Base-by-base conservation (phyloP, 495 filamentous ascomycete genomes). In the Aspergillus coremiiformis region DNA sequence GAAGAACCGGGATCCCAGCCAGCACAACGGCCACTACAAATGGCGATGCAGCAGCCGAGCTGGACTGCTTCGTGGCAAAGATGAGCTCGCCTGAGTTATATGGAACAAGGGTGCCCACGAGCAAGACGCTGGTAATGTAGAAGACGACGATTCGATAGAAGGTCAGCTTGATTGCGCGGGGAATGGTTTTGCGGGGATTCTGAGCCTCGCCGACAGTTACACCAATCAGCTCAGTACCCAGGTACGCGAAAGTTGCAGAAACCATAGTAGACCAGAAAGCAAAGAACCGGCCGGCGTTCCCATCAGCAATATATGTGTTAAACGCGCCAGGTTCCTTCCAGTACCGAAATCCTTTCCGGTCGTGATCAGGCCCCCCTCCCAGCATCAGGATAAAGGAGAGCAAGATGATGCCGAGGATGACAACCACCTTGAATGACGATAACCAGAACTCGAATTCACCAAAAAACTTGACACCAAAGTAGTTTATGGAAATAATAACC, bases 361-460 rank as follows among this genome's bases (percentile, higher is more conserved):
- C 78, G 56, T 79, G 73, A 39, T 81, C 78, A 5, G 86, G 89
- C 12, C 84, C 87, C 56, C 88, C 90, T 39, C 90, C 90, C 19
- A 84, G 72, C 37, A 83, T 82, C 37, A 84, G 71, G 53, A 88
- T 78, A 62, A 90, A 73, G n/a, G 81, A 82, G 10, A 84, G 65
- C 14, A 87, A 55, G 79, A 73, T 80, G 29, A 87, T 67, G 27
- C 82, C 86, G 46, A 87, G 44, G 42, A 90, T 88, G 44, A 85
- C 81, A 21, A 89, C 57, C 15, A 89, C 81, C 58, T 92, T 91
- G 71, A 89, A 75, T 43, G 78, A 77, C 3, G 80, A 85, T 42
- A 91, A 81, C 85, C 85, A 89, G 65, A 90, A 92, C 60, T 92
- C 86, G 52, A 86, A 80, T 67, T 92, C 87, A 33, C 87, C 87